Evolutionary conservation across 805 yeast genomes (phyloP), one percentile per base, ranked within the genome.

Genomic region (Diddensiella transvaalensis): DNA sequence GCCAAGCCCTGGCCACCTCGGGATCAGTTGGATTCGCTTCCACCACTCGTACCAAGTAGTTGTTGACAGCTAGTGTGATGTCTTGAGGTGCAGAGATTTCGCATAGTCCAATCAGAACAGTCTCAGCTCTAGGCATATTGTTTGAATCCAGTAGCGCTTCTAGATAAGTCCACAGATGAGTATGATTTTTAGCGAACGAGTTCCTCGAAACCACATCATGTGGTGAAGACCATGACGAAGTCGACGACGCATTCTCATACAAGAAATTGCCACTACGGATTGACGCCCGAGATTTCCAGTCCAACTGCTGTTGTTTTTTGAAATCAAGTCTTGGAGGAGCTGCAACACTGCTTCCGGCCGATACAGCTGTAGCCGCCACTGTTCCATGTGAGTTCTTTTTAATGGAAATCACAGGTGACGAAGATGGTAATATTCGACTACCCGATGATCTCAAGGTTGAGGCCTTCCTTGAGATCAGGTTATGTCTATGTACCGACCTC

Each of bases 71-170:
- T 55, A 82, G 80, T 21, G 80, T 72, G 53, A 85, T 78, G 22
- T 77, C 77, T 2, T 70, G 64, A 52, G 63, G 60, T 3, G 65
- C 59, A 3, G 72, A 64, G 18, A 80, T 64, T 18, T 78, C 78
- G 43, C 80, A 74, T 41, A 87, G 70, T 2, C 89, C 82, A 46
- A 73, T 71, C 36, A 88, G 65, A 18, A 87, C 80, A 21, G 82
- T 69, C 54, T 79, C 80, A 0, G 96, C 95, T 59, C 96, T 73
- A 19, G 74, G 77, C 56, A 75, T 77, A 60, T 85, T 84, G 46
- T 75, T 75, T 29, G 85, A 76, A 39, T 80, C 78, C 26, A 88
- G 60, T 55, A 90, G 83, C 0, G 93, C 91, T 57, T 88, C 96
- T 36, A 87, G 71, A 30, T 88, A 66, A 2, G 90, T 78, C 81